A percentile compares a stretch with the other conserved stretches of the same genome.
Conservation (phyloP, 805 yeast genomes). For the Sporopachydermia quercuum region DNA sequence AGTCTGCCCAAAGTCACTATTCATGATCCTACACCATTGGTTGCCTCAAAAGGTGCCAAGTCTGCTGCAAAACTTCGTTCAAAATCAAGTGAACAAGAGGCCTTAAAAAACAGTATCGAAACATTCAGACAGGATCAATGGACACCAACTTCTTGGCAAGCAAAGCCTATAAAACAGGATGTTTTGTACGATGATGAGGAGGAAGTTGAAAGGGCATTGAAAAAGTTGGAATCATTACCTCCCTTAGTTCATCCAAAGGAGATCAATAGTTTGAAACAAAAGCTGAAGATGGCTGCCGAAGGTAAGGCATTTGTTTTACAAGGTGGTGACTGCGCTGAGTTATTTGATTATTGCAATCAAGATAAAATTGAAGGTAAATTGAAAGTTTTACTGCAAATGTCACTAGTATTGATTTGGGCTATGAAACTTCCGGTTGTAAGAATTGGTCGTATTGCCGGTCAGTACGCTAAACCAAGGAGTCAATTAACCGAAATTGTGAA, state of each 20-base stretch:
- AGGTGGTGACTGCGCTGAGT: conserved; percentile 31
- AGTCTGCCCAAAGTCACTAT: conserved; percentile 14
- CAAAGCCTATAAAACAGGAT: conserved; percentile 26
- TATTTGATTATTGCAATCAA: conserved; percentile 26
- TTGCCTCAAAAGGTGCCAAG: conserved; percentile 21
- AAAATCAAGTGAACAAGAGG: conserved; percentile 15
- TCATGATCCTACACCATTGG: conserved; percentile 19
- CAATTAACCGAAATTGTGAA: conserved; percentile 25
- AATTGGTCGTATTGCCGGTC: conserved; percentile 29
- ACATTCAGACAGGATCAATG: conserved; percentile 13
- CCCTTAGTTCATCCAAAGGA: conserved; percentile 26
- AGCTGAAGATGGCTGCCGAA: conserved; percentile 24
- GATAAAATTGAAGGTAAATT: conserved; percentile 25
- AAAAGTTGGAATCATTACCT: conserved; percentile 26
- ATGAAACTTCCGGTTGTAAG: conserved; percentile 23
- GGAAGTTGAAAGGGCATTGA: conserved; percentile 20
- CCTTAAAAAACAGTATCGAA: conserved; percentile 4
- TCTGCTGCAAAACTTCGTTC: conserved; percentile 24
- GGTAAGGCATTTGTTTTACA: conserved; percentile 29
- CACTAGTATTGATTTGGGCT: conserved; percentile 29
- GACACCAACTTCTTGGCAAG: conserved; percentile 28
- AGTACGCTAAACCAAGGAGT: conserved; percentile 30
- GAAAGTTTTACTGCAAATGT: conserved; percentile 27
- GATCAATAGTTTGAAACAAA: conserved; percentile 18
- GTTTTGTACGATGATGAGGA: conserved; percentile 24